A percentile compares a stretch with the other conserved stretches of the same genome.
Conservation (phyloP, 768 basidiomycete genomes). For the Scleroderma citrinum region DNA sequence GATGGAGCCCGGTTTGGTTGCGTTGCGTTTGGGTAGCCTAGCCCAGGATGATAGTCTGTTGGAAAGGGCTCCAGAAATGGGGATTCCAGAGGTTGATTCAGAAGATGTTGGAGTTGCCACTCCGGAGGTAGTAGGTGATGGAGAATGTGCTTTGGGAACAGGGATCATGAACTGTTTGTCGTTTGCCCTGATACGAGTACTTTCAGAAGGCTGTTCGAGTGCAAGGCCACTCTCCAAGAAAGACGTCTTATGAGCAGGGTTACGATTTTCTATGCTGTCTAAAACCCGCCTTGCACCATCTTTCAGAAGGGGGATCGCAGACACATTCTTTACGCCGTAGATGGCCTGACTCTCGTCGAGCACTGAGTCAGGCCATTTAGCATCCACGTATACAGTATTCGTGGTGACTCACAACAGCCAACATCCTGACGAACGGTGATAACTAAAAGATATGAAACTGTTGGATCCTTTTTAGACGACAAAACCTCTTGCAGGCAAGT, state of each 20-base stretch:
- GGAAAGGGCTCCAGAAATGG: slow-evolving; percentile 59
- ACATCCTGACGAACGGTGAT: slow-evolving; percentile 57
- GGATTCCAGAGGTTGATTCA: slow-evolving; percentile 35
- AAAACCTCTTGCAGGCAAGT: background rate
- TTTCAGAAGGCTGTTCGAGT: slow-evolving; percentile 7
- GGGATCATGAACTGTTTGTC: slow-evolving; percentile 44
- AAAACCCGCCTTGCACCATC: slow-evolving; percentile 53
- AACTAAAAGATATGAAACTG: slow-evolving; percentile 74
- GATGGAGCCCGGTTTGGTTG: slow-evolving; percentile 7
- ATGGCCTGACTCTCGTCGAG: slow-evolving; percentile 56
- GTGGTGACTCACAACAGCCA: slow-evolving; percentile 52
- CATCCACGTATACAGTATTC: background rate
- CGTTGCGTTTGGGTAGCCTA: slow-evolving; percentile 45
- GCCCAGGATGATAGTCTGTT: slow-evolving; percentile 64
- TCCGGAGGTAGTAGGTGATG: slow-evolving; percentile 37
- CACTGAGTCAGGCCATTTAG: slow-evolving; percentile 37
- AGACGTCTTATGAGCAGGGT: slow-evolving; percentile 37
- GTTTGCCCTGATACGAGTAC: slow-evolving; percentile 42
- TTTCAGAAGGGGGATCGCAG: slow-evolving; percentile 66
- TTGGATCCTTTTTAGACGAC: slow-evolving; percentile 10
- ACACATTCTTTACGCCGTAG: slow-evolving; percentile 63
- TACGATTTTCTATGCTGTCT: slow-evolving; percentile 47
- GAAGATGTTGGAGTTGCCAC: slow-evolving; percentile 53
- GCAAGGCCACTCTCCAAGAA: slow-evolving; percentile 36
- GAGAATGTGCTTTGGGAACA: slow-evolving; percentile 7